Conservation (phyloP, 179 eudicot genomes). For the Gypsophila paniculata region DNA sequence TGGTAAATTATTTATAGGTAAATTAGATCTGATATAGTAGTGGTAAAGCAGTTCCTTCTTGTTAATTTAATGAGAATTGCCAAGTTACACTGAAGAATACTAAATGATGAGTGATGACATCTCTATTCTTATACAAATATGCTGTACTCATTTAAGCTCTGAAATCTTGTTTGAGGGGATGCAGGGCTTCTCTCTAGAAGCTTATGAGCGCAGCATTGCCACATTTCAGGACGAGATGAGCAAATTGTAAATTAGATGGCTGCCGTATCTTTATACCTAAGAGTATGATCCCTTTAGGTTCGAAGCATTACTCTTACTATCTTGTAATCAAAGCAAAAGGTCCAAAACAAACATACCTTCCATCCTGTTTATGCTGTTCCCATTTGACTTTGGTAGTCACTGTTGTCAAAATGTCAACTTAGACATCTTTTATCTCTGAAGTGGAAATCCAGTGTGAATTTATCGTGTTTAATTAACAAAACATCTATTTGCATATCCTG, state of each 20-base stretch:
- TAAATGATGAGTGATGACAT: not conserved
- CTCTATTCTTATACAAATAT: slow-evolving; percentile 9
- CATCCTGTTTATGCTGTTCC: not conserved
- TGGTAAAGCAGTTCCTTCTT: not conserved
- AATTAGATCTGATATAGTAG: not conserved
- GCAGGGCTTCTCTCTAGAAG: slow-evolving; percentile 85
- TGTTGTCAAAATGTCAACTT: not conserved
- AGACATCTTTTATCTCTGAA: not conserved
- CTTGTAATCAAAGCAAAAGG: not conserved
- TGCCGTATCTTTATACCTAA: slow-evolving; percentile 17
- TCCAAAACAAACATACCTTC: not conserved
- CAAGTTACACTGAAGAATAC: not conserved
- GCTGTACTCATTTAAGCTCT: slow-evolving; percentile 20
- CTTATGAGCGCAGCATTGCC: slow-evolving; percentile 45
- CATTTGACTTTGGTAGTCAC: not conserved
- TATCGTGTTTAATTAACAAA: not conserved
- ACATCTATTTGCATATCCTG: not conserved
- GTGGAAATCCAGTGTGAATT: not conserved
- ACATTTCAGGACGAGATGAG: slow-evolving; percentile 43
- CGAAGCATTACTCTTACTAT: slow-evolving; percentile 30
- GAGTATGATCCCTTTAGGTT: slow-evolving; percentile 42
- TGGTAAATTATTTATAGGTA: not conserved
- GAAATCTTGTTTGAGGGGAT: slow-evolving; percentile 33
- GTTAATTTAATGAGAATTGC: not conserved
- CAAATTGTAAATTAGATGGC: slow-evolving; percentile 38